Evolutionary conservation across 495 filamentous ascomycete species (phyloP), one percentile per base, ranked within the genome.

Genomic region (Darksidea phi): DNA sequence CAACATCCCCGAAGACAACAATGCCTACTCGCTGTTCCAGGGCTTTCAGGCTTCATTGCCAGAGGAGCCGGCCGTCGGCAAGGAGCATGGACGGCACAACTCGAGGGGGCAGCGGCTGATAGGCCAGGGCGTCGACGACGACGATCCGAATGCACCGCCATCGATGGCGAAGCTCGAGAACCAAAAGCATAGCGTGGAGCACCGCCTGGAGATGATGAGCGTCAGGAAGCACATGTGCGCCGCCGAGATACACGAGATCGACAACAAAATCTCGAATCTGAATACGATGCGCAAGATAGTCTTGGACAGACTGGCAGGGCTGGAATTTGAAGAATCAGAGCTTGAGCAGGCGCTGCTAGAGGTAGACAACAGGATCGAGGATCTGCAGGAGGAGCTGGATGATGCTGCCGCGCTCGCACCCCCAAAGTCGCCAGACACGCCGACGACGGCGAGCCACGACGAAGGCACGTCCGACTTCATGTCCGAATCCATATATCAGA

Each of bases 181-280:
- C 65, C 89, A 95, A 66, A 87, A 90, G 69, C 78, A 86, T 46
- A 75, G 80, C 48, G 76, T 97, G 72, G 86, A 83, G 71, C 89
- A 91, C 67, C 82, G 89, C 47, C 73, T 99, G 52, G 92, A 97
- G 68, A 90, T 95, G 86, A 87, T 97, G 76, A 79, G 86, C 11
- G 82, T 99, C 41, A 84, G 95, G 54, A 99, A 97, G 72, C 96
- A 96, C 63, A 96, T 99, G 94, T 91, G 91, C 70, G 93, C 90
- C 67, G 84, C 89, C 57, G 94, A 99, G 73, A 97, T 99, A 48
- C 85, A 84, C 42, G 94, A 99, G 71, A 95, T 99, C 50, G 94
- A 99, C 71, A 91, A 86, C 74, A 99, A 97, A 74, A 90, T 99
- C 38, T 82, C 91, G 32, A 99, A 97, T 72, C 77, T 97, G 53